phyloP scores from a whole-genome alignment of 2,329 filamentous ascomycete genomes.

The Hymenoscyphus albidus region DNA sequence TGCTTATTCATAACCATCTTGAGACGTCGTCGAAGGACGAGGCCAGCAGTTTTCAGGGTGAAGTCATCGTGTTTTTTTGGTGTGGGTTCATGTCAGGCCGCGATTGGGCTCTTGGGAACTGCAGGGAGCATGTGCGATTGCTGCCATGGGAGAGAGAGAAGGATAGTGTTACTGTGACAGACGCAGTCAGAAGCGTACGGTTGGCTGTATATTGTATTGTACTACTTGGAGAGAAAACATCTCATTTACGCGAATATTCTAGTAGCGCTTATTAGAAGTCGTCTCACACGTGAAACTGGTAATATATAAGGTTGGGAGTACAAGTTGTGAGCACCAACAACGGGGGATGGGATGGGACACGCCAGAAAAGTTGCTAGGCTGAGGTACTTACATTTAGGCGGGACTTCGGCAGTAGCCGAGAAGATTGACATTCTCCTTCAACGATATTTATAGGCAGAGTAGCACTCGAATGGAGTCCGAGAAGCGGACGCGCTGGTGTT shows the following conservation, averaged over 20 bases:
- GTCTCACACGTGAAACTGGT: background rate
- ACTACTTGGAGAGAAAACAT: background rate
- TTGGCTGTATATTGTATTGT: background rate
- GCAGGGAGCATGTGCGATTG: background rate
- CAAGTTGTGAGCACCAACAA: background rate
- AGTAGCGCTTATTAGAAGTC: background rate
- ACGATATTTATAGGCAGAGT: too few species aligned
- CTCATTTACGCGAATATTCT: background rate
- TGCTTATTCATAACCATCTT: slow-evolving; percentile 18
- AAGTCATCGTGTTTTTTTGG: background rate
- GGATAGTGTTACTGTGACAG: background rate
- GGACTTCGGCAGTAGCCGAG: background rate
- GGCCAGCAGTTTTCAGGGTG: slow-evolving; percentile 7
- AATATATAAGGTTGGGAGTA: background rate
- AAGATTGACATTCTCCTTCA: too few species aligned
- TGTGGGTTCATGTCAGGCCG: background rate
- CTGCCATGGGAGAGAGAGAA: background rate
- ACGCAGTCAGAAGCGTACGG: background rate
- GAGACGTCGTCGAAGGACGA: slow-evolving; percentile 15
- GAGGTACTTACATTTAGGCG: background rate
- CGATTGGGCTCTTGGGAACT: background rate
- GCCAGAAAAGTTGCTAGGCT: background rate
- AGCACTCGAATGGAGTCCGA: background rate
- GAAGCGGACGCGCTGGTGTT: background rate
- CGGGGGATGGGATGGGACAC: background rate